Conservation (phyloP, 805 yeast species). For the Wickerhamomyces chaumierensis region DNA sequence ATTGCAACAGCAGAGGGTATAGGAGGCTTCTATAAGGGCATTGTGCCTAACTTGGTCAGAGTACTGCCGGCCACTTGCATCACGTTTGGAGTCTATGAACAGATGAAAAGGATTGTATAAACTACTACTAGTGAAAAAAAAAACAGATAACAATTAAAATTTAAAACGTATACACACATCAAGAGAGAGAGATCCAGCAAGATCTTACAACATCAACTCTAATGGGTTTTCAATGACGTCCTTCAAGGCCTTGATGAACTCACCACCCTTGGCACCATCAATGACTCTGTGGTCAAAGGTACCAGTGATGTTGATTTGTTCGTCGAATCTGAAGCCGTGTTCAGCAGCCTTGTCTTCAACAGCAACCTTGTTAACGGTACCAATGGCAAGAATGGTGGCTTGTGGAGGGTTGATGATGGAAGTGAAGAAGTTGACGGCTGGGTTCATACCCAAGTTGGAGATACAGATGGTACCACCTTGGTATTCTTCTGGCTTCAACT, state of each 20-base stretch:
- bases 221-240: slow-evolving; percentile 89
- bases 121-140: too few relatives aligned
- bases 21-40: slow-evolving; percentile 72
- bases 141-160: too few relatives aligned
- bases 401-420: slow-evolving; percentile 98
- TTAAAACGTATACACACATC: too few relatives aligned
- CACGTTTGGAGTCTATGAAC: slow-evolving; percentile 80
- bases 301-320: slow-evolving; percentile 85
- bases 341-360: slow-evolving; percentile 87
- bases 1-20: slow-evolving; percentile 43
- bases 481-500: slow-evolving; percentile 91
- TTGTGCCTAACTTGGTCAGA: slow-evolving; percentile 64
- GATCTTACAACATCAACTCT: slow-evolving; percentile 78
- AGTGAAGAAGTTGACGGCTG: slow-evolving; percentile 84
- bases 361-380: slow-evolving; percentile 86
- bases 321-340: slow-evolving; percentile 87
- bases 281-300: slow-evolving; percentile 96
- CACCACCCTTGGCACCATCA: slow-evolving; percentile 98
- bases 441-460: slow-evolving; percentile 98
- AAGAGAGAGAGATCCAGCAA: too few relatives aligned
- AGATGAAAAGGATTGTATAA: slow-evolving; percentile 23
- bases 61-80: slow-evolving; percentile 91
- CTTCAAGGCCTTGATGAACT: slow-evolving; percentile 89
- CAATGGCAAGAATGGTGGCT: slow-evolving; percentile 86
- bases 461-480: slow-evolving; percentile 99